Conservation (phyloP, 2,329 filamentous ascomycete species). For the Geosmithia putterillii region DNA sequence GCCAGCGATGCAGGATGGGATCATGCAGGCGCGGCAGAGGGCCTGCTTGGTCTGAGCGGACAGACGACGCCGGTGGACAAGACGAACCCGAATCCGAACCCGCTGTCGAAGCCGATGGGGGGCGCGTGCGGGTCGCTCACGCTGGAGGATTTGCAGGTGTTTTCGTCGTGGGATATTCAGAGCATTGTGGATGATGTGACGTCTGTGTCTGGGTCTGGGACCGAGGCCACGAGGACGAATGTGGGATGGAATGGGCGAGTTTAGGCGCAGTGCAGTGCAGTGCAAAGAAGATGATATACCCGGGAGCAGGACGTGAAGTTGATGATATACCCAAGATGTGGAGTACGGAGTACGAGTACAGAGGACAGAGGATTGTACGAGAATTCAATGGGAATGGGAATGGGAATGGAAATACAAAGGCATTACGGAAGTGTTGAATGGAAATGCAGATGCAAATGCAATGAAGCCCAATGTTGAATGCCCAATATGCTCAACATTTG, state of each 20-base stretch:
- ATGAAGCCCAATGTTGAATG: too few relatives aligned
- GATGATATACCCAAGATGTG: too few relatives aligned
- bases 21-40: slow-evolving; percentile 12
- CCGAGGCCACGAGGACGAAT: neutral
- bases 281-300: too few relatives aligned
- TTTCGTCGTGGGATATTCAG: slow-evolving; percentile 26
- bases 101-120: neutral
- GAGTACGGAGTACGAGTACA: too few relatives aligned
- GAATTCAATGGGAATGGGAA: too few relatives aligned
- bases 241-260: neutral
- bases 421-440: too few relatives aligned
- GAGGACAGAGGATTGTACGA: too few relatives aligned
- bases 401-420: too few relatives aligned
- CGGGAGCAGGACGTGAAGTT: too few relatives aligned
- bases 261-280: too few relatives aligned
- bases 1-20: slow-evolving; percentile 9
- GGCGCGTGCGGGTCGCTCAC: slow-evolving; percentile 22
- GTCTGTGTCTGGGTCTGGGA: slow-evolving; percentile 4
- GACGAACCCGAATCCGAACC: neutral
- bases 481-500: too few relatives aligned
- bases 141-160: slow-evolving; percentile 24
- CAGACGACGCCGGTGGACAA: neutral
- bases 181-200: slow-evolving; percentile 25
- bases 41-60: slow-evolving; percentile 11
- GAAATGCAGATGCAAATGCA: too few relatives aligned